Evolutionary conservation across 1,284 basidiomycete genomes (phyloP).

Genomic region (Malassezia vespertilionis): DNA sequence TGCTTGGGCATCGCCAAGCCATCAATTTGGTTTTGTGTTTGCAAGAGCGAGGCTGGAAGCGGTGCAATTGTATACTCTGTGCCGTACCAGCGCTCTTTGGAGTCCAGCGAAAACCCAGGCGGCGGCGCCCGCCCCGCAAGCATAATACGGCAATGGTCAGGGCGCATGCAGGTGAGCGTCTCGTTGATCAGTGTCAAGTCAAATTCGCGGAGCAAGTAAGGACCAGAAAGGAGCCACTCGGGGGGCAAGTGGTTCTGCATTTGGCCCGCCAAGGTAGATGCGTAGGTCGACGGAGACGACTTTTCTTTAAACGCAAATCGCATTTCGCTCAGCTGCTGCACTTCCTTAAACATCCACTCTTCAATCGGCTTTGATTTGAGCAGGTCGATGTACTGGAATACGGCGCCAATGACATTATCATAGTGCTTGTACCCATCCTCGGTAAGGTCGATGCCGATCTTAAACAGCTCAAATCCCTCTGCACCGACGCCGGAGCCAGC

Average conservation of each 20-base stretch:
- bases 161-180: slow-evolving; percentile 57
- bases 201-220: slow-evolving; percentile 68
- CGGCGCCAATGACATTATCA: slow-evolving; percentile 59
- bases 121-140: slow-evolving; percentile 59
- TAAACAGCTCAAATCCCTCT: slow-evolving; percentile 80
- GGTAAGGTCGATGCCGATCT: slow-evolving; percentile 70
- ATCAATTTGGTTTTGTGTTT: slow-evolving; percentile 21
- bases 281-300: slow-evolving; percentile 65
- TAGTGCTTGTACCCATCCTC: slow-evolving; percentile 78
- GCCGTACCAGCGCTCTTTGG: slow-evolving; percentile 45
- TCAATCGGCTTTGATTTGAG: slow-evolving; percentile 62
- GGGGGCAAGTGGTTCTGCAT: slow-evolving; percentile 71
- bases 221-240: slow-evolving; percentile 65
- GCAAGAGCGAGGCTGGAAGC: slow-evolving; percentile 24
- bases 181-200: slow-evolving; percentile 59
- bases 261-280: slow-evolving; percentile 63
- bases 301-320: slow-evolving; percentile 86
- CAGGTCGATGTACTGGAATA: slow-evolving; percentile 80
- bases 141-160: slow-evolving; percentile 61
- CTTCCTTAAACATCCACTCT: slow-evolving; percentile 67
- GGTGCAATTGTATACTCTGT: slow-evolving; percentile 42
- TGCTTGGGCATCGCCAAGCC: slow-evolving; percentile 38
- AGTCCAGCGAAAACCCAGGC: slow-evolving; percentile 28
- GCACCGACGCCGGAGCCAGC: slow-evolving; percentile 60
- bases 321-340: slow-evolving; percentile 62